phyloP scores from a whole-genome alignment of 2,329 filamentous ascomycete genomes.

The Colletotrichum lupini region DNA sequence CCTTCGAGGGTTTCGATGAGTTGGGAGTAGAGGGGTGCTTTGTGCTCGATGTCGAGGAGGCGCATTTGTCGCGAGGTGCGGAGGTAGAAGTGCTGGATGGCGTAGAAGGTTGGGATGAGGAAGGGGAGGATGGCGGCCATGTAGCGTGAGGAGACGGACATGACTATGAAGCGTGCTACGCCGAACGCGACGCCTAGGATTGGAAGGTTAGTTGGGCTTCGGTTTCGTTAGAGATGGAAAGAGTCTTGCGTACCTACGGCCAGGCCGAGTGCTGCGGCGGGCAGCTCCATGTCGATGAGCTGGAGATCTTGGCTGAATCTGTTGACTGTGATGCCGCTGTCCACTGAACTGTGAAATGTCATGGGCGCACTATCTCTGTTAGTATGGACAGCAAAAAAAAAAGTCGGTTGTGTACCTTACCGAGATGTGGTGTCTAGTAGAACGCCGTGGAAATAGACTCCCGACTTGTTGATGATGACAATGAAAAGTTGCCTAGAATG shows the following conservation, averaged over 20 bases:
- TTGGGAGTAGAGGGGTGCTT: constrained; percentile 48
- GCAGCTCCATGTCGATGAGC: constrained; percentile 40
- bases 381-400: neutral
- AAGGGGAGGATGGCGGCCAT: constrained; percentile 46
- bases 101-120: constrained; percentile 42
- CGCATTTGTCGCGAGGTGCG: constrained; percentile 51
- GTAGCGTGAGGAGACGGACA: constrained; percentile 44
- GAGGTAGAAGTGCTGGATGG: constrained; percentile 47
- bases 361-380: constrained; percentile 29
- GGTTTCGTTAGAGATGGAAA: neutral
- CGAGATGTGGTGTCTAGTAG: constrained; percentile 40
- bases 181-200: constrained; percentile 17
- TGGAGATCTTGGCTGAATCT: constrained; percentile 39
- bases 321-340: constrained; percentile 39
- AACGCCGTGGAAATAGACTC: constrained; percentile 42
- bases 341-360: constrained; percentile 36
- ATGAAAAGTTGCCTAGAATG: constrained; percentile 44
- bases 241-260: constrained; percentile 10
- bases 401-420: constrained; percentile 10
- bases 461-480: constrained; percentile 44
- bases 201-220: neutral
- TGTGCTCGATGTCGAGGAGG: constrained; percentile 49
- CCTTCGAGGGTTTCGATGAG: constrained; percentile 58
- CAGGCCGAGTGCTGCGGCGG: constrained; percentile 36
- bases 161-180: constrained; percentile 35